Evolutionary conservation across 2,329 filamentous ascomycete species (phyloP), one percentile per base, ranked within the genome.

Genomic region (Alternaria brassicae): DNA sequence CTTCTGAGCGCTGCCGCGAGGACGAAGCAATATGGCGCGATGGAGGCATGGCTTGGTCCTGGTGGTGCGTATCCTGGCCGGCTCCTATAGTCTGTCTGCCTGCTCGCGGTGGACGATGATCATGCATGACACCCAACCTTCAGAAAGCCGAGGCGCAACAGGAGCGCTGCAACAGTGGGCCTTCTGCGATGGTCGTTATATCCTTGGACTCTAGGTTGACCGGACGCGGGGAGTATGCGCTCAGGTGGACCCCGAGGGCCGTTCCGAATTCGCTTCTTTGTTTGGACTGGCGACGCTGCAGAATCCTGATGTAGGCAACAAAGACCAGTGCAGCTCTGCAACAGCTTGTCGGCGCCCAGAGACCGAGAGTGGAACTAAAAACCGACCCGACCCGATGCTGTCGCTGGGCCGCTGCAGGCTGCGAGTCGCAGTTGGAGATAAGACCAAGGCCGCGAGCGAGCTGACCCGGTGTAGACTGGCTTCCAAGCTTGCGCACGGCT

Each of bases 221-320:
- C 27, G 42, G 53, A 54, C 58, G 60, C 65, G 56, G 51, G 56
- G 62, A 66, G 61, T 71, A 70, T 68, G 71, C 60, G 71, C 67
- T 61, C 66, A 70, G 66, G 69, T 70, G 71, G 71, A 68, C 32
- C 49, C 53, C 47, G 63, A 65, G 58, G 62, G 61, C 45, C 60
- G 60, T 72, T 66, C 72, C 71, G 71, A 68, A 64, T 57, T 69
- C 67, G 68, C 61, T 71, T 71, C 69, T 73, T 72, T 71, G 70
- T 72, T 56, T 45, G 40, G 60, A 39, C 42, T 42, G 48, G 47
- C 25, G 21, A 51, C 27, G 45, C 47, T 42, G 25, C 50, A 47
- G 51, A 44, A 42, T 25, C 25, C 27, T 28, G 53, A 56, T 47
- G 9, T 36, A 45, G 55, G 54, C 59, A 56, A 19, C 27, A 44